Base-by-base conservation (phyloP, 495 filamentous ascomycete genomes). In the Thermochaetoides thermophila region DNA sequence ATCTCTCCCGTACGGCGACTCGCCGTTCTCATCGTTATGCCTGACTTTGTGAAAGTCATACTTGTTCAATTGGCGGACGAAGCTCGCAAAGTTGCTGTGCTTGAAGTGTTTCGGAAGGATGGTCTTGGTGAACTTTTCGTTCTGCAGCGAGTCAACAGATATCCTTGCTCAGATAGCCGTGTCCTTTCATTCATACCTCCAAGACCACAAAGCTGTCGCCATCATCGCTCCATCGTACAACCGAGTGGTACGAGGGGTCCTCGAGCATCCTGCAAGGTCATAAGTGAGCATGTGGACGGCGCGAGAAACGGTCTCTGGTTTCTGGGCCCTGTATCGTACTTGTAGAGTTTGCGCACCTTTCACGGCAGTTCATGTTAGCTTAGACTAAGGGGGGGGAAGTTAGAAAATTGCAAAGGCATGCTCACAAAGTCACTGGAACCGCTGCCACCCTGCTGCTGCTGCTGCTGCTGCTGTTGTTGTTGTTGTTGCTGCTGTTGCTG, bases 11-110 rank as follows among this genome's bases (percentile, higher is more conserved):
- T 95, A 93, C 24, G 80, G 86, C 33, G 83, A 87, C 43, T 84
- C 79, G 29, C 83, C 82, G 46, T 69, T 86, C 47, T 95, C 89
- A 50, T 97, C 89, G 45, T 87, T 96, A 50, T 94, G 85, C 42
- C 89, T 73, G 28, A 99, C 89, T 67, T 99, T 99, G 63, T 96
- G 91, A 44, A 99, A 99, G 56, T 96, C 89, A 57, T 93, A 99
- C 53, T 99, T 99, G 64, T 99, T 99, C 30, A 99, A 63, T 56
- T 99, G 89, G 45, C 89, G 81, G 27, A 99, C 89, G 45, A 99
- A 99, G 61, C 84, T 93, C 26, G 91, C 89, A 55, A 99, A 96
- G 53, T 99, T 99, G 73, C 84, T 92, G 58, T 96, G 87, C 61
- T 96, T 99, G 68, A 96, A 96, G 52, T 99, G 89, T 52, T 94